Evolutionary conservation across 2,329 filamentous ascomycete genomes (phyloP), one percentile per base, ranked within the genome.

Genomic region (Meredithiella fracta): DNA sequence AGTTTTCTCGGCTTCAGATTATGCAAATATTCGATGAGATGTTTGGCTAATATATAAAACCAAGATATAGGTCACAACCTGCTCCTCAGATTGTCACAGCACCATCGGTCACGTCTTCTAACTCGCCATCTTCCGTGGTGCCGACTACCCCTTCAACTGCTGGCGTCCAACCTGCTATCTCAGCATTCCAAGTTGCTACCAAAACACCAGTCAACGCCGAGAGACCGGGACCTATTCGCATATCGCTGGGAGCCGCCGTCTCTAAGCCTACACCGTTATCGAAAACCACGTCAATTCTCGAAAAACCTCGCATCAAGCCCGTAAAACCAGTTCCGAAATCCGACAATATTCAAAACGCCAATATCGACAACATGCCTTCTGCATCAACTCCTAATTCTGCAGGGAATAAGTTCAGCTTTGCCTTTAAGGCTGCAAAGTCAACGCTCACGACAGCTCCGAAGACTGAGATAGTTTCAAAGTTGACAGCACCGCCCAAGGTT

Each of bases 371-470:
- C 5, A 34, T 34, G 29, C 11, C 29, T 34, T 5, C 11, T 34
- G 29, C 29, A 5, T 34, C 29, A 34, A 11, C 29, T 5, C 29
- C 29, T 11, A 29, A 51, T 14, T 29, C 49, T 9, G 26, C 25
- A 29, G 50, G 40, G 17, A 50, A 50, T 1, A 92, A 91, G 68
- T 94, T 96, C 64, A 94, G 88, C 66, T 97, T 97, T 67, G 88
- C 89, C 1, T 88, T 97, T 68, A 96, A 96, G 66, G 78, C 82
- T 8, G 78, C 84, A 9, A 83, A 83, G 62, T n/a, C 15, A 9
- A 14, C 49, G 26, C 17, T 17, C n/a, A 31, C 49, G 3, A 70
- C 74, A 20, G 29, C 40, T 6, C 79, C 79, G 2, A 82, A 83
- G 60, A 78, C 76, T 1, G 80, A 83, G 61, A 83, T 83, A 54